Evolutionary conservation across 352 stramenopile genomes (phyloP), one percentile per base, ranked within the genome.

Genomic region (Globisporangium okanoganense): DNA sequence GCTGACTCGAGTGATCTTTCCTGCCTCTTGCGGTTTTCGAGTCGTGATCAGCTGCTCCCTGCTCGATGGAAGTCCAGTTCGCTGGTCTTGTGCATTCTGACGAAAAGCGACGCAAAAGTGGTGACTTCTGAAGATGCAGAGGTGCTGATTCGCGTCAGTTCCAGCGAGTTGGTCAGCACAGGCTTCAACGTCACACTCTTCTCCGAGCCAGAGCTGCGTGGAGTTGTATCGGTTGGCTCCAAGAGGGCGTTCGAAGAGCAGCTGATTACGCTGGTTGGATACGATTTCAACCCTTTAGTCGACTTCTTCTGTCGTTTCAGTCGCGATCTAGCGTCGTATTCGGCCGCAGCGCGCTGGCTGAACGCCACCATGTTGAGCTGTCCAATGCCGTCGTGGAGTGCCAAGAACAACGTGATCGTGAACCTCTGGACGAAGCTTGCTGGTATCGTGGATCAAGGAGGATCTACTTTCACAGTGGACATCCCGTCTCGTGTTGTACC

Each of bases 311-410:
- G 80, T 43, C 73, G 65, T 1, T 85, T 85, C 56, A 55, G 76
- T 12, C 62, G 69, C 9, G 36, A 44, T 3, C 25, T 44, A 0
- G 66, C 67, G n/a, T 63, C 64, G 0, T 47, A 73, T 14, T 35
- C 53, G 22, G 62, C 71, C 16, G 61, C 62, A 4, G 78, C 65
- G 31, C 8, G 64, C 6, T 38, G 78, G 54, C 14, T 70, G 6
- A 90, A 90, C 43, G 47, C 73, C 1, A 79, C 68, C 2, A 38
- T 71, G 12, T 57, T 78, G 14, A 55, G 43, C 18, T 90, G 80
- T 60, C 48, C 48, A 22, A 66, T 70, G 0, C 27, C 61, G 8
- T 72, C 61, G 62, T 72, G 68, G 27, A 64, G 52, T 18, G 35
- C 3, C 14, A 41, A 27, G 33, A 52, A 62, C 10, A 54, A 38